A percentile compares a stretch with the other conserved stretches of the same genome.
phyloP scores from a whole-genome alignment of 2,329 filamentous ascomycete genomes.

The Tolypocladium inflatum region DNA sequence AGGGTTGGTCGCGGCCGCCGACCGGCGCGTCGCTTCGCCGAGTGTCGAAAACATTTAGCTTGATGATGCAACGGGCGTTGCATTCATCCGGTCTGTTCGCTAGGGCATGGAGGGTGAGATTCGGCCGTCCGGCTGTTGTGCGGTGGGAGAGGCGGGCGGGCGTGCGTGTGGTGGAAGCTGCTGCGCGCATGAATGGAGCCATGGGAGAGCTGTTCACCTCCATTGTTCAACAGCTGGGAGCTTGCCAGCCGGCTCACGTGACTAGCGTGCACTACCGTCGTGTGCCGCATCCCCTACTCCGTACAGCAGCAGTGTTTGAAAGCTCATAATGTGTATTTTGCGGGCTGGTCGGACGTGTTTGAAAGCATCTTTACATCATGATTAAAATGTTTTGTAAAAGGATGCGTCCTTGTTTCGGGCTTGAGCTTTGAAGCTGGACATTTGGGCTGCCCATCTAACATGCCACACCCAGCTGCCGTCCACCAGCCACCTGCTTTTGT shows the following conservation, averaged over 20 bases:
- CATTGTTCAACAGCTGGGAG: neutral
- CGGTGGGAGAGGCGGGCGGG: neutral
- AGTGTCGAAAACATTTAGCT: slow-evolving; percentile 28
- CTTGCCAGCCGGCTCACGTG: neutral
- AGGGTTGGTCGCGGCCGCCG: slow-evolving; percentile 24
- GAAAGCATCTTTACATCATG: too few relatives aligned
- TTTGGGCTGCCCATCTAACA: neutral
- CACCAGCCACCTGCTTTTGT: neutral
- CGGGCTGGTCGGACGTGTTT: too few relatives aligned
- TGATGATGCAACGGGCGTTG: slow-evolving; percentile 31
- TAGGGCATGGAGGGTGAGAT: slow-evolving; percentile 21
- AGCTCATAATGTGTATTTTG: neutral
- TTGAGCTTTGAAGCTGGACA: neutral
- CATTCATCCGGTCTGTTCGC: slow-evolving; percentile 23
- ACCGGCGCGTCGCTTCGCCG: slow-evolving; percentile 23
- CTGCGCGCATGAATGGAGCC: neutral
- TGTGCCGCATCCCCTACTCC: neutral
- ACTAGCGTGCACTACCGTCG: neutral
- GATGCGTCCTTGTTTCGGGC: neutral
- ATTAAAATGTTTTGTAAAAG: too few relatives aligned
- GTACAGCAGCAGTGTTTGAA: neutral
- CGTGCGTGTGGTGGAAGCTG: neutral
- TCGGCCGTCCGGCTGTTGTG: neutral
- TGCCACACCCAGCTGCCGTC: neutral
- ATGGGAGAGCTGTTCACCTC: neutral